Evolutionary conservation across 2,329 filamentous ascomycete species (phyloP), one percentile per base, ranked within the genome.

Genomic region (Diaporthe sp.): DNA sequence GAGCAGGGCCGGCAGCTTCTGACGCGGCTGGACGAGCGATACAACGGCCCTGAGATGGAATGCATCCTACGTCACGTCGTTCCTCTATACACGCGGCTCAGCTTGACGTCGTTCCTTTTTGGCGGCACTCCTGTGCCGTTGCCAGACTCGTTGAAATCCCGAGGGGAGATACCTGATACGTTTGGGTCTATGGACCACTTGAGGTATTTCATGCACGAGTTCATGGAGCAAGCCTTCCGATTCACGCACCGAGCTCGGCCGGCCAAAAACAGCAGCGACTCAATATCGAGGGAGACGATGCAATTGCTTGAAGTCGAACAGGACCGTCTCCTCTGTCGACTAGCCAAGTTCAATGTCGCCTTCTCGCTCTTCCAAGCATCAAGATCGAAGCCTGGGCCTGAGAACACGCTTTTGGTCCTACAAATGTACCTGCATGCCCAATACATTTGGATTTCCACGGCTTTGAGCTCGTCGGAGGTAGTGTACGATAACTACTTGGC

Each of bases 1-100:
- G 80, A 81, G 22, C 85, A 87, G 74, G 86, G 85, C 10, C 79
- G 85, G 4, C 82, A 84, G 56, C 84, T 87, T 3, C 81, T 87
- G 4, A 80, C 79, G 1, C 80, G 81, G 13, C 77, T 86, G 9
- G 77, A 78, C 0, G 75, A 74, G 53, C 72, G 76, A 4, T 80
- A 80, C 3, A 61, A 71, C 6, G 72, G 78, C 77, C 81, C 79
- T 0, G 80, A 82, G 5, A 79, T 85, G 73, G 81, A 83, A 12
- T 79, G 84, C 68, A 81, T 86, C 30, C 65, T 75, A 17, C 70
- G 65, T 17, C 73, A 76, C 39, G 59, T 76, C 15, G 70, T 75
- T 22, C 75, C 75, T 17, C 58, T 76, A n/a, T 76, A 76, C 42
- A 82, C 84, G 1, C 81, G 85, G 0, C 73, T 76, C n/a, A 76